Base-by-base conservation (phyloP, 2,329 filamentous ascomycete genomes). In the Cladorrhinum sp. region DNA sequence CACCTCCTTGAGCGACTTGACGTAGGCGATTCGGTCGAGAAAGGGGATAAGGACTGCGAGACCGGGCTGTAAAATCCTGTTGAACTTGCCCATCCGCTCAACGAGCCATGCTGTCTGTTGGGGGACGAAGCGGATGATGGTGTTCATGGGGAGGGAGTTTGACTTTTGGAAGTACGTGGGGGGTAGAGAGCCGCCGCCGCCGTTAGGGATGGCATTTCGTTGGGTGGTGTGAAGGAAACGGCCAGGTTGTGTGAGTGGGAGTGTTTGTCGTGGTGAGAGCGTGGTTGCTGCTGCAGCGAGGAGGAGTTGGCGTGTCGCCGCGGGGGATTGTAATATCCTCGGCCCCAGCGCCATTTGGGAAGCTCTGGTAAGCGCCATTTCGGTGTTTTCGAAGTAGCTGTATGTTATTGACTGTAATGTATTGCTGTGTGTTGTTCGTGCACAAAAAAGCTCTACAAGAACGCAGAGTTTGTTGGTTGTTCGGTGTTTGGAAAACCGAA, bases 101-200 rank as follows among this genome's bases (percentile, higher is more conserved):
- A 99, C 95, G 62, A 99, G 93, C 95, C 95, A 99, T 75, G 95
- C 95, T 69, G 93, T 98, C 80, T 99, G 95, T 78, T 99, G 95
- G n/a, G 95, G 95, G 48, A 99, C 95, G 77, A 98, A 99, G 62
- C 93, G 91, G 69, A 99, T 81, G 64, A 99, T 81, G 3, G 95
- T 99, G 78, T 99, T 99, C 68, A 93, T 91, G 25, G 95, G 95
- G 56, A 97, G 82, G 22, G 83, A 80, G 12, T 82, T 18, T 2
- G 63, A 79, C 65, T 84, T 84, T 72, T 90, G 88, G 76, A 96
- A 96, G 77, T 96, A 96, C n/a, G 89, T 87, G 7, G 88, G 83
- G 36, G 88, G 84, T 56, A 74, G 69, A 49, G 73, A 68, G 24
- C 71, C 68, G 54, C 72, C 64, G 51, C 72, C 69, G 13, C 70